phyloP scores from a whole-genome alignment of 768 basidiomycete genomes.

The Collybia nuda region DNA sequence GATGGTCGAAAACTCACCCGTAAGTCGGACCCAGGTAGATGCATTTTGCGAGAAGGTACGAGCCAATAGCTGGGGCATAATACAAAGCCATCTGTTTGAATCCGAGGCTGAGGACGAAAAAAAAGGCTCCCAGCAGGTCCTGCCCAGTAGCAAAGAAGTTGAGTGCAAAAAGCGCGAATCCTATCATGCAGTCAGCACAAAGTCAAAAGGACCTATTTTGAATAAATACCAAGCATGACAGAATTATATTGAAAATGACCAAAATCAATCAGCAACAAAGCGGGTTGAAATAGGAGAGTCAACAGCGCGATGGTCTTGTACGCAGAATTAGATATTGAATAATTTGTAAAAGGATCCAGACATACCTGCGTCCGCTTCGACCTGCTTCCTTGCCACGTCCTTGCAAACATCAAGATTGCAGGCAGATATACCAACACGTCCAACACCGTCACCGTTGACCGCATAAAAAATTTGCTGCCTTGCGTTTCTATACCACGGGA shows the following conservation, averaged over 20 bases:
- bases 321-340: too few relatives aligned
- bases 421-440: constrained; percentile 78
- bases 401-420: constrained; percentile 65
- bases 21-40: constrained; percentile 67
- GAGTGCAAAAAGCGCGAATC: constrained; percentile 67
- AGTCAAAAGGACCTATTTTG: background rate
- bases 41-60: constrained; percentile 89
- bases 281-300: constrained; percentile 79
- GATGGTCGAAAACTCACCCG: constrained; percentile 51
- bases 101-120: constrained; percentile 80
- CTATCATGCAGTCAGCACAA: constrained; percentile 30
- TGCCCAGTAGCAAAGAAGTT: constrained; percentile 66
- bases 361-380: constrained; percentile 80
- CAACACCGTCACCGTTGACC: constrained; percentile 64
- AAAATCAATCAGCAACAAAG: constrained; percentile 81
- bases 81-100: constrained; percentile 98
- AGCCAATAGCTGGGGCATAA: constrained; percentile 90
- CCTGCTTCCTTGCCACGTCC: constrained; percentile 63
- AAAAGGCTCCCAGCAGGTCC: constrained; percentile 75
- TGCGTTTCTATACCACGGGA: constrained; percentile 75
- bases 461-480: constrained; percentile 76
- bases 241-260: constrained; percentile 98
- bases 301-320: constrained; percentile 55
- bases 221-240: constrained; percentile 77
- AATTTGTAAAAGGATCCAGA: background rate